These are phyloP conservation scores for Rubus parviflorus DNA, from an alignment of 306 rosid species.

Conservation along the genomic window DNA sequence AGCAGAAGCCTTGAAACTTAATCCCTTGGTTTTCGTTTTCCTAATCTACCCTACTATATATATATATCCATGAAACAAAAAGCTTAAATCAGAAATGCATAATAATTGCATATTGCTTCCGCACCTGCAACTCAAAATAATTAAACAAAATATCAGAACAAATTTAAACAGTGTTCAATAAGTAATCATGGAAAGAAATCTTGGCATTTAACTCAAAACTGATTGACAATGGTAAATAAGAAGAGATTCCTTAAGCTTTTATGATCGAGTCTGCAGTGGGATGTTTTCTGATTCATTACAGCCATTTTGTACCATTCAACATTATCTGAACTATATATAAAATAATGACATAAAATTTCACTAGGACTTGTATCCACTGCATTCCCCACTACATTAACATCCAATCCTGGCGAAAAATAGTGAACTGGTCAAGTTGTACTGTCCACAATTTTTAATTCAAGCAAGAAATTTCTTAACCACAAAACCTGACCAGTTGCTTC, in stretches of 20 bases:
- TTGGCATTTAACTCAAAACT: no score
- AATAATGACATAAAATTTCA: no score
- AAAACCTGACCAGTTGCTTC: no score
- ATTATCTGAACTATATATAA: background rate
- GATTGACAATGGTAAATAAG: no score
- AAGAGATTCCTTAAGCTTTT: no score
- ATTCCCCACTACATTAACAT: no score
- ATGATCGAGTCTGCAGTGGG: background rate
- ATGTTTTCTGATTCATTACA: background rate
- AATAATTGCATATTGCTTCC: no score
- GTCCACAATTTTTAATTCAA: no score
- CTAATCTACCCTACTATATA: background rate
- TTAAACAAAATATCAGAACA: background rate
- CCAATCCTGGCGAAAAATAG: no score
- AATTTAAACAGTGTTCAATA: background rate
- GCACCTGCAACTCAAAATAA: background rate
- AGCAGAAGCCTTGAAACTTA: background rate
- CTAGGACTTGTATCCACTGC: no score
- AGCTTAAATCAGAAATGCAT: no score
- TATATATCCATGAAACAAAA: background rate
- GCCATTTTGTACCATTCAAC: background rate
- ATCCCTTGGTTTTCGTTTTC: background rate
- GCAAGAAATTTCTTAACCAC: no score
- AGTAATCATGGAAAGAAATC: background rate
- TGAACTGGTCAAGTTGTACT: background rate